These are phyloP conservation scores for Pholiota microspora DNA, from an alignment of 768 basidiomycete species.

Conservation along the genomic window DNA sequence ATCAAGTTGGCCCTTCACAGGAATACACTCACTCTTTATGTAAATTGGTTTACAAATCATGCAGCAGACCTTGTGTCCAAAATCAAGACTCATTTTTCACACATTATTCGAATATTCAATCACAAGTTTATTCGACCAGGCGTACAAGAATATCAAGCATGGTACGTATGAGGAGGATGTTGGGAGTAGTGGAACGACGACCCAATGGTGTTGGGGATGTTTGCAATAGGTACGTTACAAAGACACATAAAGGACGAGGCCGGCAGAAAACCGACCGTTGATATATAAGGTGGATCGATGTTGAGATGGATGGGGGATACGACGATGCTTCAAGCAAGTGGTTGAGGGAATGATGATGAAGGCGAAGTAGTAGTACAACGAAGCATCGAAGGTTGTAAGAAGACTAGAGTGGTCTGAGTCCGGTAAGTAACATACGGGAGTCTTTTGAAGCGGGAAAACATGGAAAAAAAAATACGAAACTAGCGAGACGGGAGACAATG, in stretches of 20 bases:
- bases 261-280: not conserved
- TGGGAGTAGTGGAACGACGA: not conserved
- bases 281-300: no score
- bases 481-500: constrained; percentile 2
- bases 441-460: constrained; percentile 15
- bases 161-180: not conserved
- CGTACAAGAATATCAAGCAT: not conserved
- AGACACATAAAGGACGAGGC: not conserved
- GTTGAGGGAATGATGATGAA: constrained; percentile 32
- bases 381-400: constrained; percentile 25
- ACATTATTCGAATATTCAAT: no score
- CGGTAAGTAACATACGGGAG: constrained; percentile 15
- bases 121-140: not conserved
- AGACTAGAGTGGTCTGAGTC: constrained; percentile 24
- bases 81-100: no score
- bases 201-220: not conserved
- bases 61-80: no score
- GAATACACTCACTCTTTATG: no score
- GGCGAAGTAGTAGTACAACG: constrained; percentile 2
- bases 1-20: no score
- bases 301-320: constrained; percentile 32
- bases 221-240: not conserved
- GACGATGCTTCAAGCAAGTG: constrained; percentile 52
- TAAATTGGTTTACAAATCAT: no score
- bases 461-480: not conserved